Evolutionary conservation across 306 rosid species (phyloP), one percentile per base, ranked within the genome.

Genomic region (Datisca glomerata): DNA sequence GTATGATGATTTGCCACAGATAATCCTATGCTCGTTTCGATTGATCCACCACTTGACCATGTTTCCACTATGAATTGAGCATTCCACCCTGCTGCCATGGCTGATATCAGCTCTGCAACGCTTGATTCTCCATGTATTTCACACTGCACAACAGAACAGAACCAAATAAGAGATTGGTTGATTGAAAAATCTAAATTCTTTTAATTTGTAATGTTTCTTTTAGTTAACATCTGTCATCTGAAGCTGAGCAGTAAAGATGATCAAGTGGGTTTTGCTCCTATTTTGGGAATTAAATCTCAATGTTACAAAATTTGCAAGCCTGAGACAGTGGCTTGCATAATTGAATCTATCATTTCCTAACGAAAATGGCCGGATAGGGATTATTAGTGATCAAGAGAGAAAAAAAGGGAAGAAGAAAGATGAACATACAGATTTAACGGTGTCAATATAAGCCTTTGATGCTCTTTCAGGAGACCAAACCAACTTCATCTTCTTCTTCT

Each of bases 51-150:
- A 13, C 37, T 75, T 1, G 93, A 80, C 98, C 98, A 80, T 7
- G 98, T 84, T 67, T 89, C 98, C 7, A 80, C 91, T 16, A 89
- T 80, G 47, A 89, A 59, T 38, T 60, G 59, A 0, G 98, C 70
- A 61, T 80, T 80, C 98, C 95, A 80, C 12, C 98, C 98, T 7
- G 95, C 95, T 1, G 95, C 91, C 93, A 84, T 84, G 39, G 98
- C 93, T 1, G 98, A 74, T 38, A 84, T 14, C 2, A 89, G 63
- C 75, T 89, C 98, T 20, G 95, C 78, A 6, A 73, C 95, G 10
- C 98, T 93, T 0, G 91, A 84, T 67, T 75, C 93, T 1, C 16
- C 61, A 39, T 22, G 61, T 37, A 71, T 45, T 57, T 71, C 48
- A 22, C 93, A 81, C 93, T 86, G 63, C 63, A 51, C 2, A 74